These are phyloP conservation scores for Aphanomyces euteiches DNA, from an alignment of 352 stramenopile genomes.

Conservation along the genomic window DNA sequence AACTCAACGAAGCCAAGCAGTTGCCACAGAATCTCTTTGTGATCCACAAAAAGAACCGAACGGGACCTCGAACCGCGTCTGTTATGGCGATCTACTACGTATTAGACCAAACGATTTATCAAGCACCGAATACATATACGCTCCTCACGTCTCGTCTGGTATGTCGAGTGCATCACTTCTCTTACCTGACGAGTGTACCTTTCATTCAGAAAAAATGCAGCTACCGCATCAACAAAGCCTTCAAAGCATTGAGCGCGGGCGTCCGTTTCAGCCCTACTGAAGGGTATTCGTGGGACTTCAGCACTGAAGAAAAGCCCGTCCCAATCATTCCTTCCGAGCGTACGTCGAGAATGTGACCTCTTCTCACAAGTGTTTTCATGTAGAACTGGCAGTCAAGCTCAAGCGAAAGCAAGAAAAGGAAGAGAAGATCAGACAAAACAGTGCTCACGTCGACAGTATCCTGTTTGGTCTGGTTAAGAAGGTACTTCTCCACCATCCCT, in stretches of 20 bases:
- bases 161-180: constrained; percentile 27
- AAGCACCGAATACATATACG: constrained; percentile 83
- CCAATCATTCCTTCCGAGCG: constrained; percentile 79
- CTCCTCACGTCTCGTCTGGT: constrained; percentile 84
- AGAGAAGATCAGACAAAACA: constrained; percentile 82
- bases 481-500: constrained; percentile 23
- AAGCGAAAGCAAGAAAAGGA: constrained; percentile 87
- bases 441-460: constrained; percentile 73
- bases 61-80: constrained; percentile 68
- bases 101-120: constrained; percentile 82
- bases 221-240: constrained; percentile 80
- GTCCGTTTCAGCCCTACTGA: constrained; percentile 83
- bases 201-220: constrained; percentile 75
- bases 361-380: background rate
- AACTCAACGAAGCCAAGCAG: constrained; percentile 79
- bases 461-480: constrained; percentile 84
- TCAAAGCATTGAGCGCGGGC: constrained; percentile 62
- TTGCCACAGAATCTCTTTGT: constrained; percentile 83
- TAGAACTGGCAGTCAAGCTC: constrained; percentile 79
- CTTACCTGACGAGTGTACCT: too few relatives aligned
- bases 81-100: constrained; percentile 86
- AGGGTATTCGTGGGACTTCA: constrained; percentile 86
- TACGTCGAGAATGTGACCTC: constrained; percentile 35
- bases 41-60: constrained; percentile 82
- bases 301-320: constrained; percentile 77